Evolutionary conservation across 1,284 basidiomycete genomes (phyloP).

Genomic region (Meripilus lineatus): DNA sequence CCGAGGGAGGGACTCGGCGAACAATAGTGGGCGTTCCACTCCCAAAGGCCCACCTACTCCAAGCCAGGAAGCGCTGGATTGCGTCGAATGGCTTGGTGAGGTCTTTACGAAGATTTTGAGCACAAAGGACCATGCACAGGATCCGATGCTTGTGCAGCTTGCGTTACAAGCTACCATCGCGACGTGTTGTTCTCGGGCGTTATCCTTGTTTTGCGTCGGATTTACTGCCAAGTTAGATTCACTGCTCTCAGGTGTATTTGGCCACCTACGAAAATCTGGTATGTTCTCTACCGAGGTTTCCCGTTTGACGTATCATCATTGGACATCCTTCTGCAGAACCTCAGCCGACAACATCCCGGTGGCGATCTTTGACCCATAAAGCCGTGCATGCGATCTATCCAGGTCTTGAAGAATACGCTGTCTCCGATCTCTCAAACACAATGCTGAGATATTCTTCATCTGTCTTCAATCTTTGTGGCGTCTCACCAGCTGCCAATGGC

Average conservation of each 20-base stretch:
- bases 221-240: constrained; percentile 65
- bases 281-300: constrained; percentile 19
- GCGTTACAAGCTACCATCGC: constrained; percentile 66
- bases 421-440: constrained; percentile 62
- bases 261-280: constrained; percentile 60
- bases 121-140: constrained; percentile 61
- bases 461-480: constrained; percentile 57
- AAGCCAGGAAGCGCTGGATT: constrained; percentile 44
- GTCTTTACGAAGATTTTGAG: constrained; percentile 54
- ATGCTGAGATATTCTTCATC: constrained; percentile 67
- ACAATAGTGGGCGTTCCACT: constrained; percentile 19
- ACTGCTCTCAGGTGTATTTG: constrained; percentile 59
- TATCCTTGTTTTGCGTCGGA: constrained; percentile 68
- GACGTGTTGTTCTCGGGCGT: constrained; percentile 57
- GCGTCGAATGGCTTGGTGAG: constrained; percentile 53
- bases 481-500: constrained; percentile 29
- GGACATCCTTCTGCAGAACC: constrained; percentile 40
- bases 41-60: constrained; percentile 1
- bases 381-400: constrained; percentile 66
- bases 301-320: constrained; percentile 10
- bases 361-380: constrained; percentile 65
- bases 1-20: constrained; percentile 12
- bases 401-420: constrained; percentile 55
- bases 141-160: constrained; percentile 69
- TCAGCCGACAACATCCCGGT: constrained; percentile 69